Evolutionary conservation across 2,329 filamentous ascomycete genomes (phyloP), one percentile per base, ranked within the genome.

Genomic region (Catunica adiposa): DNA sequence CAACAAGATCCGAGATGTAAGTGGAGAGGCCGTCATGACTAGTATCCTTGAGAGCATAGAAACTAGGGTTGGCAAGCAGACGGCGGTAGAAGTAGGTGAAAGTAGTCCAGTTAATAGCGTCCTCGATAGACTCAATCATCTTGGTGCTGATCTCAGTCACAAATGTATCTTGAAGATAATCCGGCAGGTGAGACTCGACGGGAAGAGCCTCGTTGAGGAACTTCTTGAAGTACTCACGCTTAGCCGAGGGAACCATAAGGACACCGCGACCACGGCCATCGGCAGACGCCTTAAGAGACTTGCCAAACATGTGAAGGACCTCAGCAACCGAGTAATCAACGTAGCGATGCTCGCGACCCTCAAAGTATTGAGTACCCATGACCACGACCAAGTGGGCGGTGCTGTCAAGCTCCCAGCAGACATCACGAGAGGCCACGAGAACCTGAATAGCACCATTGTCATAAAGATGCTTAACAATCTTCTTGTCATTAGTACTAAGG

Each of bases 51-150:
- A 98, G 73, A 62, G 88, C 86, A 71, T 98, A 98, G 73, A 89
- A 98, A 69, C 88, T 96, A 7, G 92, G 92, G 66, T 98, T 98
- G 29, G 90, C 89, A 37, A 97, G 77, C 38, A 98, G 77, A 58
- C 92, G 84, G 46, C 92, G 84, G 71, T 98, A 98, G 71, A 97
- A 96, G 72, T 95, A 98, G 9, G 90, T 96, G 66, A 96, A 97
- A 0, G 92, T 97, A 38, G 89, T 87, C 92, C 92, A 98, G 69
- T 95, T 94, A 62, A 98, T 89, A 9, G 90, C 92, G 70, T 97
- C 90, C 63, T 97, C 92, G 14, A 89, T 94, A 11, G 89, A 95
- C 63, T 88, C 82, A 59, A 98, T 92, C 67, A 89, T 94, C 73
- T 89, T 90, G 17, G 89, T 94, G 73, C 89, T 96, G 64, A 97